These are phyloP conservation scores for Amanita pseudoporphyria DNA, from an alignment of 768 basidiomycete genomes.

Conservation along the genomic window DNA sequence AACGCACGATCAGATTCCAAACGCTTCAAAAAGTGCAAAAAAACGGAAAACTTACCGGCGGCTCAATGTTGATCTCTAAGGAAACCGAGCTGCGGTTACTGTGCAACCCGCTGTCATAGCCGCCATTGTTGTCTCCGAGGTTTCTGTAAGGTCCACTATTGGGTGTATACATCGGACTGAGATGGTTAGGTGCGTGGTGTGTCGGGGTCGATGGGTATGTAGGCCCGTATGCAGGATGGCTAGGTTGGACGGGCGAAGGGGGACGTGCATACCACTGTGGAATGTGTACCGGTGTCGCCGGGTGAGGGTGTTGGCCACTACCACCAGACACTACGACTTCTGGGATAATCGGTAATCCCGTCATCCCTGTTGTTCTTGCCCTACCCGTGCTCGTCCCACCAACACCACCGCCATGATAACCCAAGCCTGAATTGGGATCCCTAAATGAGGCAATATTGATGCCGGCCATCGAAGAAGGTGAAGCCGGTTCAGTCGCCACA, in stretches of 20 bases:
- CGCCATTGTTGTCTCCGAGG: too few relatives aligned
- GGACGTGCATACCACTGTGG: background rate
- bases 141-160: background rate
- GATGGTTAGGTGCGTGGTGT: background rate
- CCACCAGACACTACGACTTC: background rate
- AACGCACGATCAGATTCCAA: too few relatives aligned
- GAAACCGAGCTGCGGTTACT: conserved; percentile 1
- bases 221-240: background rate
- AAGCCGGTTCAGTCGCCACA: background rate
- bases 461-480: background rate
- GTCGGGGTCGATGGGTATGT: background rate
- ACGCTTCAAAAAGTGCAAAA: background rate
- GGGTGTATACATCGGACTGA: background rate
- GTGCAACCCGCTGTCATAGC: background rate
- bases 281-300: background rate
- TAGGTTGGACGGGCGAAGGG: background rate
- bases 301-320: too few relatives aligned
- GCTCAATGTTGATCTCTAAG: background rate
- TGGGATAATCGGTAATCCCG: background rate
- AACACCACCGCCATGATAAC: background rate
- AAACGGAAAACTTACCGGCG: background rate
- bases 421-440: background rate
- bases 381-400: background rate
- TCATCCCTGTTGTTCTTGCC: background rate
- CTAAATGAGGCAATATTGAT: conserved; percentile 1